phyloP scores from a whole-genome alignment of 495 filamentous ascomycete species.

The Pyronema domesticum region DNA sequence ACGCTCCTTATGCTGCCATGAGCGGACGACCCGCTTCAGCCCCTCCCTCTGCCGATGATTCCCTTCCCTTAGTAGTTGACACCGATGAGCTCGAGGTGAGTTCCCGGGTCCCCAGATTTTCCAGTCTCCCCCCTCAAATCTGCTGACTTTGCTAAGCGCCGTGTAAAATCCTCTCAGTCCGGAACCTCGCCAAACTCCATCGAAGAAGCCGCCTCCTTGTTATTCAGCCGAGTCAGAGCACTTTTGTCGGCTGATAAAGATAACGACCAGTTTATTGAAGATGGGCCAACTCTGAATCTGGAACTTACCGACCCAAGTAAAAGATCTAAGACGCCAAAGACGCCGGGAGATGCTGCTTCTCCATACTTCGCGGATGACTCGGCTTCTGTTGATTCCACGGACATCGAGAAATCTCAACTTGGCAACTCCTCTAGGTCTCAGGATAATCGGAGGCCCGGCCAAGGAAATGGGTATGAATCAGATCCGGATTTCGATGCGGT shows the following conservation, averaged over 20 bases:
- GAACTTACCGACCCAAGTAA: background rate
- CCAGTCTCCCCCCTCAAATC: background rate
- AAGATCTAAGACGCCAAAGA: background rate
- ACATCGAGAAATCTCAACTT: background rate
- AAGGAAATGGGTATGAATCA: background rate
- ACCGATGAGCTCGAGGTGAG: constrained; percentile 1
- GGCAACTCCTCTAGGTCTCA: background rate
- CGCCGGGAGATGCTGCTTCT: constrained; percentile 2
- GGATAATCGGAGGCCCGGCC: background rate
- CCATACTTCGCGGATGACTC: constrained; percentile 11
- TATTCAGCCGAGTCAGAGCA: constrained; percentile 9
- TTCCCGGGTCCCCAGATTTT: background rate
- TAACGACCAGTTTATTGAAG: background rate
- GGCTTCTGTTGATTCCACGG: background rate
- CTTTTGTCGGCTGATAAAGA: constrained; percentile 4
- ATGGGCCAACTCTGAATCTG: background rate
- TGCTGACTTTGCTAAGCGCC: background rate
- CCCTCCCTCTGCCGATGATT: background rate
- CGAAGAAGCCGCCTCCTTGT: constrained; percentile 2
- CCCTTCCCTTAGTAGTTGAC: background rate
- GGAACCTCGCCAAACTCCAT: constrained; percentile 2
- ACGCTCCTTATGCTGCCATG: background rate
- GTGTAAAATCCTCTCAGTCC: background rate
- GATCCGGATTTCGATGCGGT: constrained; percentile 1
- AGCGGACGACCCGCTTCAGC: background rate